phyloP scores from a whole-genome alignment of 495 filamentous ascomycete species.

The Penicillium longicatenatum region DNA sequence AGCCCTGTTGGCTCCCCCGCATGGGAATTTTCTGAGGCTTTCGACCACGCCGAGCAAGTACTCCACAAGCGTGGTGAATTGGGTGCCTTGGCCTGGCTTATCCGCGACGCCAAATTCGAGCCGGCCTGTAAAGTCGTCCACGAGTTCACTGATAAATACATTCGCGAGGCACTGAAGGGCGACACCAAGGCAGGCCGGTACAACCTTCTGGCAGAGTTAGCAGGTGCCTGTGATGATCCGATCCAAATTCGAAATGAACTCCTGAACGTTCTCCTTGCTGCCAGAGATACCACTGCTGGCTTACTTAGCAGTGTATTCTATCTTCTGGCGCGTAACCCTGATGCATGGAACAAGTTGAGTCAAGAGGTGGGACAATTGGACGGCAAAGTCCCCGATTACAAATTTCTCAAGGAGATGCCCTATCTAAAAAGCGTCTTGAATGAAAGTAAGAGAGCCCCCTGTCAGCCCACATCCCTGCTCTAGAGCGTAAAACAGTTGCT shows the following conservation, averaged over 20 bases:
- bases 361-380: slow-evolving; percentile 30
- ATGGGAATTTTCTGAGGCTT: neutral
- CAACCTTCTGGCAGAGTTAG: neutral
- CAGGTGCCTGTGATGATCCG: neutral
- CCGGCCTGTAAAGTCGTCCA: neutral
- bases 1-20: neutral
- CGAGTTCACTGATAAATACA: neutral
- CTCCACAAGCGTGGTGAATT: neutral
- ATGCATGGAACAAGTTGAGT: slow-evolving; percentile 43
- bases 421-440: slow-evolving; percentile 53
- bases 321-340: slow-evolving; percentile 50
- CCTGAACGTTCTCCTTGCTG: slow-evolving; percentile 55
- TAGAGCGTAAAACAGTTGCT: neutral
- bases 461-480: neutral
- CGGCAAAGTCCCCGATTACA: slow-evolving; percentile 29
- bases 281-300: slow-evolving; percentile 61
- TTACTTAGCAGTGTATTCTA: slow-evolving; percentile 55
- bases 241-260: slow-evolving; percentile 8
- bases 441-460: slow-evolving; percentile 39
- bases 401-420: slow-evolving; percentile 38
- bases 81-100: neutral
- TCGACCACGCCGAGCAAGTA: neutral
- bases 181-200: neutral
- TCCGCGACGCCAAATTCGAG: neutral
- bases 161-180: neutral